Base-by-base conservation (phyloP, 2,329 filamentous ascomycete genomes). In the Phialophora verrucosa region DNA sequence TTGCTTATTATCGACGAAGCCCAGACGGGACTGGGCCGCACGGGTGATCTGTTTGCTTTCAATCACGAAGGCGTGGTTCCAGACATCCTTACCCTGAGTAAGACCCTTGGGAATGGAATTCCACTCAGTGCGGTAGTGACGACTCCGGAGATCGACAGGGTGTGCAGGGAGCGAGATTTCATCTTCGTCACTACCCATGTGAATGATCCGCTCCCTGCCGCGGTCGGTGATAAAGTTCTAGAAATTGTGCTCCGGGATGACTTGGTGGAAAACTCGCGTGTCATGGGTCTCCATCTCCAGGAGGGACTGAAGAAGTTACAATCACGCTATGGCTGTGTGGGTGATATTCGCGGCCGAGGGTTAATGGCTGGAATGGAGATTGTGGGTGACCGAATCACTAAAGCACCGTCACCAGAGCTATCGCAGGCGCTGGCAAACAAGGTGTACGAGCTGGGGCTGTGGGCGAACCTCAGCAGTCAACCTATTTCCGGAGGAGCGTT, bases 171-270 rank as follows among this genome's bases (percentile, higher is more conserved):
- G 20, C 77, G 78, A 2, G 83, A 80, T 32, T 89, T 82, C 69
- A 77, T 85, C n/a, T 88, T 85, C 72, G 83, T 85, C 68, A 88
- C 86, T 0, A 89, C 87, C 0, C 87, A 89, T 69, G 76, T 88
- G 58, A 88, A 89, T 68, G 87, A 89, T 69, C 86, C 87, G 0
- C 75, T 89, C 0, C 82, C 86, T 0, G 85, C 85, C 0, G 84
- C 86, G 0, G 85, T 89, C 0, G 86, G 86, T 0, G 78, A 84
- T 67, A 88, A 88, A 71, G 86, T 88, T 1, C 79, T 89, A 1
- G 85, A 89, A 64, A 85, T 88, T 14, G 84, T 89, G 0, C 78
- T 84, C n/a, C 78, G 86, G 1, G 86, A 89, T 67, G 76, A 80
- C n/a, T 76, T 89, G 12, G 81, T 84, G 17, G 75, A 77, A 65